These are phyloP conservation scores for Dianthus caryophyllus DNA, from an alignment of 148 eudicot genomes.

Conservation along the genomic window DNA sequence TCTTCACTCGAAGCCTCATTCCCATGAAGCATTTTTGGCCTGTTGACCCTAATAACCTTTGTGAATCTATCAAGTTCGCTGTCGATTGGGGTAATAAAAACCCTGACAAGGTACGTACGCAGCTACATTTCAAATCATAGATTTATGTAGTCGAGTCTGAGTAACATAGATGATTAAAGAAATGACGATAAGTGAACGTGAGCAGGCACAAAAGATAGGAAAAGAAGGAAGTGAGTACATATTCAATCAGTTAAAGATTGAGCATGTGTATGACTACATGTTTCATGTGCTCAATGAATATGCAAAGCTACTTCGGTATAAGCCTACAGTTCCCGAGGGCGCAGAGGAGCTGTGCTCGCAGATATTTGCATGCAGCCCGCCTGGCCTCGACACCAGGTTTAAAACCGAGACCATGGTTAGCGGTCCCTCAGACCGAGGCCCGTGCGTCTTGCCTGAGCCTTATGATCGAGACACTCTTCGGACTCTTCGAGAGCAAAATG, in stretches of 20 bases:
- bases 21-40: slow-evolving; percentile 67
- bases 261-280: slow-evolving; percentile 59
- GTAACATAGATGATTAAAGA: not conserved
- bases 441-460: slow-evolving; percentile 47
- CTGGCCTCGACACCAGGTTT: slow-evolving; percentile 34
- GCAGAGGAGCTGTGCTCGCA: slow-evolving; percentile 58
- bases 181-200: not conserved
- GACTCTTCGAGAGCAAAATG: slow-evolving; percentile 27
- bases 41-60: slow-evolving; percentile 26
- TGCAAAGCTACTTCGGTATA: slow-evolving; percentile 46
- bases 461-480: slow-evolving; percentile 25
- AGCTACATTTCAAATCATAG: too few species aligned
- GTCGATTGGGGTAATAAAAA: slow-evolving; percentile 62
- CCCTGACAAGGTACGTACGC: slow-evolving; percentile 35
- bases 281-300: slow-evolving; percentile 52
- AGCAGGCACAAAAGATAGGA: slow-evolving; percentile 60
- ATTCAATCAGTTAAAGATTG: slow-evolving; percentile 39
- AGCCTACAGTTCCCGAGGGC: slow-evolving; percentile 45
- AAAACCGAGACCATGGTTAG: slow-evolving; percentile 40
- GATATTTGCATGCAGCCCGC: slow-evolving; percentile 38
- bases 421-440: slow-evolving; percentile 31
- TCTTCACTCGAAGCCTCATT: slow-evolving; percentile 53
- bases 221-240: slow-evolving; percentile 41
- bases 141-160: too few species aligned
- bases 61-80: slow-evolving; percentile 54